These are phyloP conservation scores for Diddensiella transvaalensis DNA, from an alignment of 805 yeast genomes.

Conservation along the genomic window DNA sequence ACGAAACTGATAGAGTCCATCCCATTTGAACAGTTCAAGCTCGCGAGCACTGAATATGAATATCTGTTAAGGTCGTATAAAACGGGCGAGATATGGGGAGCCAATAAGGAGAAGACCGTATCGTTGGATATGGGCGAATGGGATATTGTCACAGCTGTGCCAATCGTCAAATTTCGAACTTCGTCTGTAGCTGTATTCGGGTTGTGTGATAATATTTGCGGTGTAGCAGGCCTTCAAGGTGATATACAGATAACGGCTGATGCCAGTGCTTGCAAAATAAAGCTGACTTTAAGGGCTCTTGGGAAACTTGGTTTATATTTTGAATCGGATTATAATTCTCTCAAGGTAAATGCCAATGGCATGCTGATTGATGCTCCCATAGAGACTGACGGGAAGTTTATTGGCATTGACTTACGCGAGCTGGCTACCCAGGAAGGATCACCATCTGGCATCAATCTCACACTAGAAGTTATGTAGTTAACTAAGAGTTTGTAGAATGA, in stretches of 20 bases:
- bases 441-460: too few species aligned
- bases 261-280: not conserved
- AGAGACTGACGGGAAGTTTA: not conserved
- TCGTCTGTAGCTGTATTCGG: slow-evolving; percentile 15
- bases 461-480: too few species aligned
- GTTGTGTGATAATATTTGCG: slow-evolving; percentile 17
- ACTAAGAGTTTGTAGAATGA: too few species aligned
- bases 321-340: not conserved
- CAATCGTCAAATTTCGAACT: not conserved
- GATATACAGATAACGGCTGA: not conserved
- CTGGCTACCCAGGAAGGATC: too few species aligned
- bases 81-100: slow-evolving; percentile 13
- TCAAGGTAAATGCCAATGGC: not conserved
- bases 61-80: slow-evolving; percentile 13
- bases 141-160: slow-evolving; percentile 21
- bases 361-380: not conserved
- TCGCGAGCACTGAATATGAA: slow-evolving; percentile 1
- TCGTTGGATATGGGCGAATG: slow-evolving; percentile 18
- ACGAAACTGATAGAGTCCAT: not conserved
- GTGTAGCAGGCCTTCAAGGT: slow-evolving; percentile 12
- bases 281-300: slow-evolving; percentile 9
- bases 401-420: not conserved
- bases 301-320: slow-evolving; percentile 16
- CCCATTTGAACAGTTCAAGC: slow-evolving; percentile 4
- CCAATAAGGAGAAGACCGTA: not conserved